Base-by-base conservation (phyloP, 257 asterid species). In the Marsdenia floribunda region DNA sequence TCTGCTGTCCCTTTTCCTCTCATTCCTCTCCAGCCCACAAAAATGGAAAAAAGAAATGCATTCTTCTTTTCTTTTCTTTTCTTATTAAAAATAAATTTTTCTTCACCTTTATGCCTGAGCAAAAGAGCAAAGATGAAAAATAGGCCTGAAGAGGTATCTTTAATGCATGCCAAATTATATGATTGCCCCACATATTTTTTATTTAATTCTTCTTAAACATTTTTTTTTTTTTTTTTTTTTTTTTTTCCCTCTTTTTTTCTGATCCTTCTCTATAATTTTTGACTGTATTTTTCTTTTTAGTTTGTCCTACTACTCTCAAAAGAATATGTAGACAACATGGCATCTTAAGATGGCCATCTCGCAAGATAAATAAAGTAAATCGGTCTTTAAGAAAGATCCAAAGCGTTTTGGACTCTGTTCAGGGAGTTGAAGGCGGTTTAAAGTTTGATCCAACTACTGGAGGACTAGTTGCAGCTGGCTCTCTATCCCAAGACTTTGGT, bases 331-430 rank as follows among this genome's bases (percentile, higher is more conserved):
- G 98, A 78, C 88, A 85, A 47, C 89, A 93, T 72, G 97, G 97
- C 75, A 93, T 93, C 86, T 78, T 88, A 46, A 86, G 96, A 80
- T 93, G 98, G 98, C 98, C 98, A 75, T 91, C 93, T 66, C 92
- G 97, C 78, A 90, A 90, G 82, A 93, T 93, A 81, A 86, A 86
- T 74, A 93, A 93, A 81, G 98, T 90, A 38, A 88, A 90, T 82
- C 93, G 96, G 58, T 93, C 98, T 73, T 79, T 93, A 73, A 86
- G 81, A 76, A 91, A 93, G 77, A 86, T 93, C 58, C 96, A 82
- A 61, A 82, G 87, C 6, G 92, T 91, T 79, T 85, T 93, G 5
- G 86, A 90, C 82, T 93, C 98, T 58, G 98, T 90, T 69, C 90
- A 90, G 58, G 97, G 97, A 22, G 86, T 87, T 59, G 95, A 86